These are phyloP conservation scores for Sindora glabra DNA, from an alignment of 306 rosid genomes.

Conservation along the genomic window DNA sequence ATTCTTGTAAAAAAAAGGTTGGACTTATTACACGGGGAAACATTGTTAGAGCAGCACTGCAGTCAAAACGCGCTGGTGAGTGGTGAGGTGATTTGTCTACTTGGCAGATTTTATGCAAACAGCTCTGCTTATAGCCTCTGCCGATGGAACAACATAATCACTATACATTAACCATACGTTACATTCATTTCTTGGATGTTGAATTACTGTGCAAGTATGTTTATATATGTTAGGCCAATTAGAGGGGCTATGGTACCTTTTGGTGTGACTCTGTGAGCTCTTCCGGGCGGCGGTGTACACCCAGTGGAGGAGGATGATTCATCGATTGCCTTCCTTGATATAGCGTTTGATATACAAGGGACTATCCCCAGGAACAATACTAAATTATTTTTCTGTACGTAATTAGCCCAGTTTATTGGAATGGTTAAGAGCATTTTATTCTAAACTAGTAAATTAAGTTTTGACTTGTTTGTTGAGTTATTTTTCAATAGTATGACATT, in stretches of 20 bases:
- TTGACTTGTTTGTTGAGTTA: too few species aligned
- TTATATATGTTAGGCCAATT: not conserved
- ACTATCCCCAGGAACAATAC: too few species aligned
- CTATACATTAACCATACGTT: not conserved
- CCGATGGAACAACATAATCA: not conserved
- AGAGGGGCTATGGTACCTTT: conserved; percentile 15
- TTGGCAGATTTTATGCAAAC: conserved; percentile 4
- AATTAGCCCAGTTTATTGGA: too few species aligned
- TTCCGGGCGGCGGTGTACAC: conserved; percentile 4
- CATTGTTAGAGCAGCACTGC: conserved; percentile 84
- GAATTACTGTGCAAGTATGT: not conserved
- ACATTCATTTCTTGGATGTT: conserved; percentile 1
- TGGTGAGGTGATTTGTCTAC: conserved; percentile 16
- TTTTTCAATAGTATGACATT: too few species aligned
- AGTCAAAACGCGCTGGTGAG: conserved; percentile 51
- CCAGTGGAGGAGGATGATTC: conserved; percentile 6
- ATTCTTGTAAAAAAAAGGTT: conserved; percentile 54
- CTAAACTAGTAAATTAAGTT: too few species aligned
- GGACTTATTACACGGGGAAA: conserved; percentile 86
- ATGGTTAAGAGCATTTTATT: too few species aligned
- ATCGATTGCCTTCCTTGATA: conserved; percentile 14
- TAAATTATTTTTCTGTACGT: too few species aligned
- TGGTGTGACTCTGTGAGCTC: not conserved
- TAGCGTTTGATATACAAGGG: not conserved
- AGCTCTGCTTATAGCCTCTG: not conserved